phyloP scores from a whole-genome alignment of 441 rosid genomes.

The Flueggea neowawraea region DNA sequence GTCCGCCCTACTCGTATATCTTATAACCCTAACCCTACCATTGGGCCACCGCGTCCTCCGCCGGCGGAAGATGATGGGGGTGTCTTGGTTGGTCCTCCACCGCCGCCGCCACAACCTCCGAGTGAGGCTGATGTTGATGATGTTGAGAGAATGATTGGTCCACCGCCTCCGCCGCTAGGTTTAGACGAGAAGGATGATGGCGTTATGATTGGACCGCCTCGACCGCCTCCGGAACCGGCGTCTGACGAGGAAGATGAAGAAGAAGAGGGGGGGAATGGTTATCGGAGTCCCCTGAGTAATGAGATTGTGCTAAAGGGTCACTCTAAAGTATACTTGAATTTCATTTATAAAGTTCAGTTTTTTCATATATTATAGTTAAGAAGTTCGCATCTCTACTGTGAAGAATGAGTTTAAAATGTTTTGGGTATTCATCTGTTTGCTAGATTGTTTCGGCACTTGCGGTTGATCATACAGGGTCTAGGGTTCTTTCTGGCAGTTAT shows the following conservation, averaged over 20 bases:
- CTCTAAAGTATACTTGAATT: slow-evolving; percentile 45
- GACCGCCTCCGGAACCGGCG: slow-evolving; percentile 38
- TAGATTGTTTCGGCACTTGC: slow-evolving; percentile 91
- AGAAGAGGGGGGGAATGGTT: slow-evolving; percentile 47
- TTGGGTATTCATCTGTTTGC: slow-evolving; percentile 1
- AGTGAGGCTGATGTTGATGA: slow-evolving; percentile 15
- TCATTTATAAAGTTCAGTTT: not conserved
- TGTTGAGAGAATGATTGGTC: slow-evolving; percentile 24
- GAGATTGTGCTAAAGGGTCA: slow-evolving; percentile 96
- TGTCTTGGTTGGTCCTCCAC: slow-evolving; percentile 25
- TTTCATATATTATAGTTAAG: not conserved
- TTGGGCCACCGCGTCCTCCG: no score
- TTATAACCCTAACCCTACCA: slow-evolving; percentile 34
- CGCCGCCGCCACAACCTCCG: slow-evolving; percentile 10
- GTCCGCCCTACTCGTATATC: no score
- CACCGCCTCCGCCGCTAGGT: slow-evolving; percentile 32
- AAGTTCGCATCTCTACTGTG: not conserved
- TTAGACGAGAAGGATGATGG: slow-evolving; percentile 17
- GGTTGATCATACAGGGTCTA: slow-evolving; percentile 93
- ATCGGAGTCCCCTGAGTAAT: slow-evolving; percentile 70
- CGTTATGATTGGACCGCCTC: slow-evolving; percentile 65
- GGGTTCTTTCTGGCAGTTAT: slow-evolving; percentile 93
- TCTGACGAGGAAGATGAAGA: slow-evolving; percentile 33
- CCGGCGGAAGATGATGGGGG: not conserved
- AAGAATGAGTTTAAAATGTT: not conserved